phyloP scores from a whole-genome alignment of 345 rosid species.

The Odontarrhena argentea region DNA sequence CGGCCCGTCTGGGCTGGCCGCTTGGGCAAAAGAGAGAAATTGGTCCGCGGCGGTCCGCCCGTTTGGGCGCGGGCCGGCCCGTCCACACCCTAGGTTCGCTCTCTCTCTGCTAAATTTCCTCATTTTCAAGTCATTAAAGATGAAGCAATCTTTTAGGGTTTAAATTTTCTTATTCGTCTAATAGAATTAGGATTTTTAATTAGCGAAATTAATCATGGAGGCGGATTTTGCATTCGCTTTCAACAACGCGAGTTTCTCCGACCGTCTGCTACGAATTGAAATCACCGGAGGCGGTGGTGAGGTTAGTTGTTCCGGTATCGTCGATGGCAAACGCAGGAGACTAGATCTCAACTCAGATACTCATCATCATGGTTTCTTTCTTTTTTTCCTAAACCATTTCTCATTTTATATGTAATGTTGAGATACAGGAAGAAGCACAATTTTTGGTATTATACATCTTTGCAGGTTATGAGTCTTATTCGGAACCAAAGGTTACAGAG shows the following conservation, averaged over 20 bases:
- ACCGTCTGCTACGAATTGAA: slow-evolving; percentile 71
- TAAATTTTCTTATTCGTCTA: no score
- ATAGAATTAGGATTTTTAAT: no score
- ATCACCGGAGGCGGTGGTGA: slow-evolving; percentile 54
- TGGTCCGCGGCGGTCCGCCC: no score
- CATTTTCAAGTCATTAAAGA: no score
- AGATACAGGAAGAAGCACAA: slow-evolving; percentile 43
- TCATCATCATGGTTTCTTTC: slow-evolving; percentile 42
- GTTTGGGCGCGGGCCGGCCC: no score
- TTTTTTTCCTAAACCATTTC: not conserved
- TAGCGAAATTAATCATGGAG: no score
- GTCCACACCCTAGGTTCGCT: no score
- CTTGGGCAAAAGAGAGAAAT: no score
- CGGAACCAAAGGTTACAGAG: slow-evolving; percentile 54
- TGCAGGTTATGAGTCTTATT: slow-evolving; percentile 32
- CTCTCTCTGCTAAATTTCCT: no score
- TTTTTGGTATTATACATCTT: slow-evolving; percentile 21
- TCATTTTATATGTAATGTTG: no score
- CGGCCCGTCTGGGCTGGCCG: no score
- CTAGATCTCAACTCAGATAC: slow-evolving; percentile 48
- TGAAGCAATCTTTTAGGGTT: no score
- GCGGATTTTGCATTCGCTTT: slow-evolving; percentile 66
- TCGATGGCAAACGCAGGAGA: slow-evolving; percentile 74
- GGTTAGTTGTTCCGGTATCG: slow-evolving; percentile 46
- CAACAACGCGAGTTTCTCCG: slow-evolving; percentile 78